Percentiles rank a stretch among this genome's conserved stretches.
Conservation (phyloP, 202 grass and related monocot genomes). For the Carex arenaria region DNA sequence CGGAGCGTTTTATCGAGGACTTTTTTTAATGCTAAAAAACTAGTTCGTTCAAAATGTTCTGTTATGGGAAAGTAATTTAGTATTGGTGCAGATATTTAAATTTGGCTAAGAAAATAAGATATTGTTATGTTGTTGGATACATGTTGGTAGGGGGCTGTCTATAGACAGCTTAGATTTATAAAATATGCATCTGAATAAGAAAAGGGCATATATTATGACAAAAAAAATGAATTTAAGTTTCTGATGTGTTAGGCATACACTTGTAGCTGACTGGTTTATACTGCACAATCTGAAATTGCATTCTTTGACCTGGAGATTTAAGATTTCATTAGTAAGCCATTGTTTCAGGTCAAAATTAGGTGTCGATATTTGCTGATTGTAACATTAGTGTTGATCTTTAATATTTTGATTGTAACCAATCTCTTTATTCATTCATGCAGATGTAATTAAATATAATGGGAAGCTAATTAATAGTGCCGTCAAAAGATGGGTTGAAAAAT, state of each 20-base stretch:
- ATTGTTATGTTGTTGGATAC: neutral
- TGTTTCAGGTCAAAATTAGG: neutral
- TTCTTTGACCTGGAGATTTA: neutral
- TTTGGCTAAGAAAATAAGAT: neutral
- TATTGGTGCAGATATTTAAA: neutral
- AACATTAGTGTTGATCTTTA: neutral
- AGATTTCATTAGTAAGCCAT: neutral
- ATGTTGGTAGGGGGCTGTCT: neutral
- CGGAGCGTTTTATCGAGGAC: neutral
- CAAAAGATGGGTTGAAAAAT: constrained; percentile 80
- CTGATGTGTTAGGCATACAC: neutral
- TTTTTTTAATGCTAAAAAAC: neutral
- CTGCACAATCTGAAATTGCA: neutral
- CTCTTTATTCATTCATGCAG: constrained; percentile 30
- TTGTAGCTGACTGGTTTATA: neutral
- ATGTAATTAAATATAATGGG: constrained; percentile 77
- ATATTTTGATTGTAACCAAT: neutral
- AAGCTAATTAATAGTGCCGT: constrained; percentile 69
- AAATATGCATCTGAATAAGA: neutral
- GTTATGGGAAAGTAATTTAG: neutral
- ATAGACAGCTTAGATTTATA: too few species aligned
- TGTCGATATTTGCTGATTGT: neutral
- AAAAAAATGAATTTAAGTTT: neutral
- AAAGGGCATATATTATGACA: neutral
- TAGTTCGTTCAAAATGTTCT: neutral